Evolutionary conservation across 352 stramenopile species (phyloP), one percentile per base, ranked within the genome.

Genomic region (Phytophthora crassamura): DNA sequence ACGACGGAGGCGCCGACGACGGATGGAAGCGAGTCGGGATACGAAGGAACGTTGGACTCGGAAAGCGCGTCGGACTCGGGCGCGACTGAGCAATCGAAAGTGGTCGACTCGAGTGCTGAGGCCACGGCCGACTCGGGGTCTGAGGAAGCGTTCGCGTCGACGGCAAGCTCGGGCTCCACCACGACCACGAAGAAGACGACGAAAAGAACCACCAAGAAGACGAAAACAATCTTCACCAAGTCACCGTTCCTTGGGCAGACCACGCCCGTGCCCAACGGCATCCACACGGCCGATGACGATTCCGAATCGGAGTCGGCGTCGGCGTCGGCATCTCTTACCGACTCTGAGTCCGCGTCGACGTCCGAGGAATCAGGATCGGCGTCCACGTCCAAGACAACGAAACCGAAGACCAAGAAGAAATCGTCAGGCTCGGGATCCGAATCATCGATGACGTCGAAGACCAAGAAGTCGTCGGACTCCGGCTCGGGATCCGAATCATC

Each of bases 201-300:
- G 14, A 54, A n/a, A n/a, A n/a, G n/a, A n/a, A 28, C 22, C 22
- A 28, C 22, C 2, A 28, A 72, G 42, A 70, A 69, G 9, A 62
- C 51, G 52, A 67, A 62, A 10, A 54, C 40, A 14, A 54, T 68
- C 36, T 78, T 78, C 22, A 78, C 70, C 38, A 72, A 67, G 48
- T 78, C 70, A 7, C 70, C 70, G 18, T 75, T 60, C 33, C 58
- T 78, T 11, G 40, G 67, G 50, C 49, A 71, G 33, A 59, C 70
- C 25, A 78, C 70, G 11, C 70, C 70, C 32, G 70, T 72, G 41
- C 70, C 70, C 11, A 73, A 78, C 20, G 70, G 41, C 33, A 73
- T 75, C 34, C 48, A 55, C 2, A 68, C 64, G 5, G 60, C 68
- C 0, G 11, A 59, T n/a, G 33, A 65, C 8, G 46, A 68, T 15